Percentiles rank a stretch among this genome's conserved stretches.
Evolutionary conservation across 495 filamentous ascomycete species (phyloP).

Genomic region (Penicillium cosmopolitanum): DNA sequence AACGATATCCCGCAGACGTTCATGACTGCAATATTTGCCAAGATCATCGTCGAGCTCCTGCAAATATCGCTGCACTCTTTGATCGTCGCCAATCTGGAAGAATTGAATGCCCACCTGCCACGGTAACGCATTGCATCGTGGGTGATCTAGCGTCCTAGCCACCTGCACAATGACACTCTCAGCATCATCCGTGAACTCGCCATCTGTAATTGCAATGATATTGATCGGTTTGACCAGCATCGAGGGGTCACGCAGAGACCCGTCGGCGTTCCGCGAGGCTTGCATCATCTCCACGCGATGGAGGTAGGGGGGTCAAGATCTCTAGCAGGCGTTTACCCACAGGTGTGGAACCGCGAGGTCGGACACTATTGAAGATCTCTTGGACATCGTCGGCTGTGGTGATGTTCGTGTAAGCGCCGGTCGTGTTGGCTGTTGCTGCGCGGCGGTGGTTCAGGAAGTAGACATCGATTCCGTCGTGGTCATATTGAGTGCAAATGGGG

Average conservation of each 20-base stretch:
- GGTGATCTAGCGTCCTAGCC: slow-evolving; percentile 69
- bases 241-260: slow-evolving; percentile 1
- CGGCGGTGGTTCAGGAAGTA: slow-evolving; percentile 80
- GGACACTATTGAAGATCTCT: slow-evolving; percentile 67
- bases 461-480: slow-evolving; percentile 90
- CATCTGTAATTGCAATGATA: slow-evolving; percentile 93
- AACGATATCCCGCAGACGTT: slow-evolving; percentile 81
- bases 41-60: slow-evolving; percentile 80
- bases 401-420: slow-evolving; percentile 60
- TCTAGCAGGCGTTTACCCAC: slow-evolving; percentile 73
- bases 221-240: slow-evolving; percentile 76
- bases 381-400: slow-evolving; percentile 54
- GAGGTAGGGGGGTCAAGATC: slow-evolving; percentile 78
- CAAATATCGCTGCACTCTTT: slow-evolving; percentile 63
- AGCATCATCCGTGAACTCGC: slow-evolving; percentile 79
- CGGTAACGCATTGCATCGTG: slow-evolving; percentile 64
- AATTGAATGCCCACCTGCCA: slow-evolving; percentile 96
- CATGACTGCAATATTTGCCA: slow-evolving; percentile 47
- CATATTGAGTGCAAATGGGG: slow-evolving; percentile 81
- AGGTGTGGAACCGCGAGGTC: slow-evolving; percentile 69
- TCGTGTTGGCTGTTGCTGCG: slow-evolving; percentile 15
- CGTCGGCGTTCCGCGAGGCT: slow-evolving; percentile 45
- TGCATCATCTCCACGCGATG: slow-evolving; percentile 43
- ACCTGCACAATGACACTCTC: slow-evolving; percentile 69
- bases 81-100: slow-evolving; percentile 89